Percentiles rank a stretch among this genome's conserved stretches.
Evolutionary conservation across 139 green algal species (phyloP).

Genomic region (Diplosphaera chodatii): DNA sequence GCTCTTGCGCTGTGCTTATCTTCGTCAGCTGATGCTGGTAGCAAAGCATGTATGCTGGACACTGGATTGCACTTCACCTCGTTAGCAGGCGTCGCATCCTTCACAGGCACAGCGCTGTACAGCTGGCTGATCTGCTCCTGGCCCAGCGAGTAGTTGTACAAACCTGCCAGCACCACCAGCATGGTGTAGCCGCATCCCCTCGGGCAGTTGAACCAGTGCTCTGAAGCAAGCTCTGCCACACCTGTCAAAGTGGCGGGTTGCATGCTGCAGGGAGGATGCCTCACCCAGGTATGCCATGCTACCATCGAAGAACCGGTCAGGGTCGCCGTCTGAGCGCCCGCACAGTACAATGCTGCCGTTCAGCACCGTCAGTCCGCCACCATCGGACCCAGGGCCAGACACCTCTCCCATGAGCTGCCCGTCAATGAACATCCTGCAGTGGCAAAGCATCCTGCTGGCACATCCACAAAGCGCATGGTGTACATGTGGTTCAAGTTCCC

Average conservation of each 20-base stretch:
- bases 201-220: no score
- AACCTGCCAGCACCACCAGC: not conserved
- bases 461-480: not conserved
- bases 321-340: constrained; percentile 22
- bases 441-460: not conserved
- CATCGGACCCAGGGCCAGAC: not conserved
- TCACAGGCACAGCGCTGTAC: not conserved
- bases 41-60: not conserved
- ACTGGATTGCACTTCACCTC: not conserved
- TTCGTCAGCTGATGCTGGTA: no score
- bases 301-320: constrained; percentile 29
- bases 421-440: constrained; percentile 9
- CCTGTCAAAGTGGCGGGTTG: no score
- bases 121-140: not conserved
- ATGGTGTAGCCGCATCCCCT: no score
- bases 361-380: constrained; percentile 23
- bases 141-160: not conserved
- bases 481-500: not conserved
- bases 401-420: not conserved
- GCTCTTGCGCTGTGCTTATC: no score
- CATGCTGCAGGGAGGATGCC: no score
- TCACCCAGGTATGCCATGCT: constrained; percentile 27
- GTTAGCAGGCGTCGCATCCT: not conserved
- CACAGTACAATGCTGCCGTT: constrained; percentile 39
- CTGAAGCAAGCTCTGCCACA: no score